A percentile compares a stretch with the other conserved stretches of the same genome.
These are phyloP conservation scores for Podaxis sp. DNA, from an alignment of 768 basidiomycete genomes.

Conservation along the genomic window DNA sequence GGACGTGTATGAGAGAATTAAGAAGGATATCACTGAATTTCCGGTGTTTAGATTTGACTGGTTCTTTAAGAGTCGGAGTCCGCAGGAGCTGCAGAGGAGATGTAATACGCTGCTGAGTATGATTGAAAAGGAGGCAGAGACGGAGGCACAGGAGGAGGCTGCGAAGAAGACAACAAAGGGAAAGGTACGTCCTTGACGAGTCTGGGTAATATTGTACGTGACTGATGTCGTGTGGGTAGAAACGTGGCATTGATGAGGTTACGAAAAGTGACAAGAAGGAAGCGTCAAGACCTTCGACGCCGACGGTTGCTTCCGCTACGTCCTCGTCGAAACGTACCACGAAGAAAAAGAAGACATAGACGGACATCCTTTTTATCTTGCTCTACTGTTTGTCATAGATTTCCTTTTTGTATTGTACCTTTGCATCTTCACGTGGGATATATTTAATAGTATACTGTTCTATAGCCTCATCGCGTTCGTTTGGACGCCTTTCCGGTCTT, in stretches of 20 bases:
- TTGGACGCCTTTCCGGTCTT: too few species aligned
- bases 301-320: conserved; percentile 36
- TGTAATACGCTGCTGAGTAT: conserved; percentile 86
- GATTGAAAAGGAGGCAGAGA: conserved; percentile 91
- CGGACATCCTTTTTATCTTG: neutral
- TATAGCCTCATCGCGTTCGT: too few species aligned
- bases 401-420: neutral
- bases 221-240: conserved; percentile 37
- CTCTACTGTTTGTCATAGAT: neutral
- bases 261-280: conserved; percentile 48
- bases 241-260: conserved; percentile 72
- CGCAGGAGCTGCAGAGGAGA: conserved; percentile 83
- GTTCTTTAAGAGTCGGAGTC: conserved; percentile 95
- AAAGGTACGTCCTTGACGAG: conserved; percentile 47
- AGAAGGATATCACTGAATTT: conserved; percentile 95
- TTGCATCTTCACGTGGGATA: neutral
- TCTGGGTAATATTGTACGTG: neutral
- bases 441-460: neutral
- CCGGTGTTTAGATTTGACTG: conserved; percentile 97
- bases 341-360: conserved; percentile 66
- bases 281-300: conserved; percentile 59
- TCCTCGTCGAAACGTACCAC: conserved; percentile 55
- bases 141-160: conserved; percentile 64
- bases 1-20: conserved; percentile 93
- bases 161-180: conserved; percentile 61